Evolutionary conservation across 2,329 filamentous ascomycete genomes (phyloP), one percentile per base, ranked within the genome.

Genomic region (Colletotrichum tofieldiae): DNA sequence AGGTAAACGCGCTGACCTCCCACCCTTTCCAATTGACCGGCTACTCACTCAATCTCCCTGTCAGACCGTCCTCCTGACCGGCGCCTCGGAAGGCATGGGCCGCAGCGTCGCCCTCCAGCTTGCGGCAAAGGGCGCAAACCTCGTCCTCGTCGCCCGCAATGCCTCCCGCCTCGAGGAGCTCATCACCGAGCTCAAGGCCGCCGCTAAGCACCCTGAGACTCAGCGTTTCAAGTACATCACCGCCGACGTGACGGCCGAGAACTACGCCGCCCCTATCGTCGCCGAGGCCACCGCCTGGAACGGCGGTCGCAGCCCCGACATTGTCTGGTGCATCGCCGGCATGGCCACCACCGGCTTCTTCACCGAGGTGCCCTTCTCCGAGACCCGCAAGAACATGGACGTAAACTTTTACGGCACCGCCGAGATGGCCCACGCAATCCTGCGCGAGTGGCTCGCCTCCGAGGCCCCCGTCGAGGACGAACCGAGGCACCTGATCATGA

Each of bases 71-170:
- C 86, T 98, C 67, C 86, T 99, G 64, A 99, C 96, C 0, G 96
- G 96, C 58, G 95, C 92, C 41, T 98, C 96, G 0, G 94, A 98
- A 79, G 96, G 96, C 70, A 94, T 98, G 93, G 96, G 96, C 72
- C 91, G 92, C 76, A 90, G 91, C 63, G 90, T 92, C 26, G 95
- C 92, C 6, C 87, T 90, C 63, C 88, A 95, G 75, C 90, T 99
- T 55, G 89, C 96, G 3, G 85, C 89, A 61, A 95, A 95, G 81
- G 96, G 96, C 58, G 96, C 96, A 72, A 94, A 95, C 81, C 81
- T 99, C 67, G 90, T 97, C 74, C 91, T 98, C 75, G 92, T 98
- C 62, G 92, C 96, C 18, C 93, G 96, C 66, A 94, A 92, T 75
- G 85, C 90, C 16, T 84, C 84, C 70, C 97, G 96, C 81, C 93